Conservation (phyloP, 768 basidiomycete species). For the Trametes villosa region DNA sequence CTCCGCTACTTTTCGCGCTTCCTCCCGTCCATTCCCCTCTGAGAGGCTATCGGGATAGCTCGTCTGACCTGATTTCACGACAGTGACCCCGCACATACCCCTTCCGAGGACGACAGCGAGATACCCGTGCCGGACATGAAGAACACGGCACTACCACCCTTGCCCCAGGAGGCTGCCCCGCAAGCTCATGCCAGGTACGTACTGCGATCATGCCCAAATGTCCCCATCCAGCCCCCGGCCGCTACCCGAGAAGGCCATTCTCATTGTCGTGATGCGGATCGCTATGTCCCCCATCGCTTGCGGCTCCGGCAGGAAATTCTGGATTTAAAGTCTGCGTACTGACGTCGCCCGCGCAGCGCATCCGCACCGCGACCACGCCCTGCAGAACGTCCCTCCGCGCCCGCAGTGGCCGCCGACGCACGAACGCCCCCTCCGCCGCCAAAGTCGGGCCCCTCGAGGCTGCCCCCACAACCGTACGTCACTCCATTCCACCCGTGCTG, state of each 20-base stretch:
- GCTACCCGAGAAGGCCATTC: background rate
- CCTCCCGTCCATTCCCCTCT: background rate
- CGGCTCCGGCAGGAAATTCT: no score
- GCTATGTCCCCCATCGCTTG: background rate
- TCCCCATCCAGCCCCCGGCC: background rate
- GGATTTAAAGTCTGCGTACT: background rate
- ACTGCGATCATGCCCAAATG: background rate
- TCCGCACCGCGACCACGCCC: background rate
- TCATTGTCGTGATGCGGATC: background rate
- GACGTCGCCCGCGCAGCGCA: background rate
- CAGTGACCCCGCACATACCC: background rate
- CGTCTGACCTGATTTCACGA: background rate
- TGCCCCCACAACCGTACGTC: slow-evolving; percentile 5
- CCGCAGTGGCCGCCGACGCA: background rate
- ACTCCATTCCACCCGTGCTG: background rate
- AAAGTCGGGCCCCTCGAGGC: background rate
- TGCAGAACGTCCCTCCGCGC: background rate
- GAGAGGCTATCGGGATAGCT: background rate
- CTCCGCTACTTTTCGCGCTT: slow-evolving; percentile 1
- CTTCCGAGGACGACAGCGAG: background rate
- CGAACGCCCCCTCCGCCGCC: background rate
- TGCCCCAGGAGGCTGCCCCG: slow-evolving; percentile 1
- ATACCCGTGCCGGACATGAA: slow-evolving; percentile 12
- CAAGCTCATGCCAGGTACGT: slow-evolving; percentile 1
- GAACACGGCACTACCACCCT: slow-evolving; percentile 8